Evolutionary conservation across 2,329 filamentous ascomycete genomes (phyloP).

Genomic region (Fusarium cicatricum): DNA sequence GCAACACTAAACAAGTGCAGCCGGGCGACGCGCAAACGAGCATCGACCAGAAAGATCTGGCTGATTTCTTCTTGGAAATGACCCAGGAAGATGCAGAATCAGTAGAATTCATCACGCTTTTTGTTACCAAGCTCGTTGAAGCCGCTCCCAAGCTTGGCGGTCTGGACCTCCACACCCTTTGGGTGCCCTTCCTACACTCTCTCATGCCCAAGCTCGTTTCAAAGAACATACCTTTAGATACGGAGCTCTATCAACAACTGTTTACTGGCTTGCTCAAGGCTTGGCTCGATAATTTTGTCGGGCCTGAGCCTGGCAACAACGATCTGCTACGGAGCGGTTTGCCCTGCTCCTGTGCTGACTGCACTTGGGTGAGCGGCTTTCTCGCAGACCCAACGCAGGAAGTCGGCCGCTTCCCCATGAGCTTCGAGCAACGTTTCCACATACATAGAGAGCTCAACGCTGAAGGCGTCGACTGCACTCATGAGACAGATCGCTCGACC

Average conservation of each 20-base stretch:
- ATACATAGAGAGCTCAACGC: constrained; percentile 29
- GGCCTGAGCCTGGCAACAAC: constrained; percentile 14
- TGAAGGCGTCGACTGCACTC: constrained; percentile 27
- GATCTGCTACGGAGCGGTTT: constrained; percentile 10
- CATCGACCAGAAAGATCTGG: constrained; percentile 6
- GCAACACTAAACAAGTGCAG: too few relatives aligned
- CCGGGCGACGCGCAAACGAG: neutral
- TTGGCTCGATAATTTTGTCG: constrained; percentile 38
- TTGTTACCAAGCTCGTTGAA: constrained; percentile 29
- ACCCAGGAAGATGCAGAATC: constrained; percentile 19
- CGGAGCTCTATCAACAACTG: constrained; percentile 34
- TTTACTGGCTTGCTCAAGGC: constrained; percentile 34
- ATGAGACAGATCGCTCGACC: constrained; percentile 22
- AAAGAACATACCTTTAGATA: constrained; percentile 11
- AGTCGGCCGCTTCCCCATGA: constrained; percentile 20
- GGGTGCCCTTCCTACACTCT: constrained; percentile 44
- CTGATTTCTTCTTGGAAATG: constrained; percentile 12
- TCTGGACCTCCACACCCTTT: constrained; percentile 35
- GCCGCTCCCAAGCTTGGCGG: constrained; percentile 22
- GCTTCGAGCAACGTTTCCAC: constrained; percentile 31
- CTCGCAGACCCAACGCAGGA: constrained; percentile 22
- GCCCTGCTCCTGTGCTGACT: constrained; percentile 39
- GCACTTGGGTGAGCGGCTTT: constrained; percentile 39
- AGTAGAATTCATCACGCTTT: constrained; percentile 22
- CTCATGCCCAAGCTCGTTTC: constrained; percentile 27